Conservation (phyloP, 1,284 basidiomycete genomes). For the Cutaneotrichosporon dermatis region DNA sequence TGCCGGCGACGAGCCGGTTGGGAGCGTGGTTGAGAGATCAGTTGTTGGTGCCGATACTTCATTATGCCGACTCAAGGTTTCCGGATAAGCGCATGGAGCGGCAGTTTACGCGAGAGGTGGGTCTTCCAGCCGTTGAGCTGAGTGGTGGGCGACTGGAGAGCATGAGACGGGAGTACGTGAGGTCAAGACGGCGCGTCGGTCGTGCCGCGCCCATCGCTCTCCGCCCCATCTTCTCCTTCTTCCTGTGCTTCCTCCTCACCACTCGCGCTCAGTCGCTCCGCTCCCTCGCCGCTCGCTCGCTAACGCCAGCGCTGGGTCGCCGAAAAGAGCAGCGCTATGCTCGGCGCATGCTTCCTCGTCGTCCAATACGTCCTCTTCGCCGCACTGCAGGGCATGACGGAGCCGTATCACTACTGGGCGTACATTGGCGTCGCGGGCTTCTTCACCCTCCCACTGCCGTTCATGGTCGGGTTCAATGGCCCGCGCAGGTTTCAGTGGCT, state of each 20-base stretch:
- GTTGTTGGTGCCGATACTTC: constrained; percentile 6
- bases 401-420: constrained; percentile 27
- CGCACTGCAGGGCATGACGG: constrained; percentile 22
- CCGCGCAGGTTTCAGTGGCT: constrained; percentile 12
- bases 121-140: too few relatives aligned
- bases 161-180: too few relatives aligned
- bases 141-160: too few relatives aligned
- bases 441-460: constrained; percentile 39
- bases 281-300: too few relatives aligned
- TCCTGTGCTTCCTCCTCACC: too few relatives aligned
- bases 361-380: constrained; percentile 39
- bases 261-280: too few relatives aligned
- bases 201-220: too few relatives aligned
- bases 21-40: not conserved
- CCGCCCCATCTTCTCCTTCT: too few relatives aligned
- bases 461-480: constrained; percentile 37
- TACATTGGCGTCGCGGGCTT: constrained; percentile 37
- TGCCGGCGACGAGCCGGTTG: not conserved
- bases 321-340: constrained; percentile 12
- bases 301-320: constrained; percentile 27
- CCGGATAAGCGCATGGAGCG: constrained; percentile 40
- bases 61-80: constrained; percentile 45
- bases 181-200: too few relatives aligned
- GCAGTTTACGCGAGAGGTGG: constrained; percentile 39
- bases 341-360: constrained; percentile 34